Conservation (phyloP, 75 land plant species). For the Pinus albicaulis region DNA sequence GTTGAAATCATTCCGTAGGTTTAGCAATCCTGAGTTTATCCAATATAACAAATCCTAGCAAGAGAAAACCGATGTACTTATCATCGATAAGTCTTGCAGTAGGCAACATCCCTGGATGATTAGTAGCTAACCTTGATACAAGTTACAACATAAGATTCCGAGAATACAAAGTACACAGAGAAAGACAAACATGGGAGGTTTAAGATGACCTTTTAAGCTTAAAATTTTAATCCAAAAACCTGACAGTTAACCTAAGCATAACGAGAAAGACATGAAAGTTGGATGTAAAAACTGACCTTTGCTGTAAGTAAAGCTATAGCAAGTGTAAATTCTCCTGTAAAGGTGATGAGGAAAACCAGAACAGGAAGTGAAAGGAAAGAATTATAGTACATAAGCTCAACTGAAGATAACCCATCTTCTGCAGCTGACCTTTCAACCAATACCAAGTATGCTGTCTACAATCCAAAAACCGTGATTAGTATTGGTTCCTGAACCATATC, state of each 20-base stretch:
- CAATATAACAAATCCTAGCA: too few species aligned
- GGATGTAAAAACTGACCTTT: constrained; percentile 50
- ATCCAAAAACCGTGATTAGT: constrained; percentile 3
- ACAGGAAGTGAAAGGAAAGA: constrained; percentile 83
- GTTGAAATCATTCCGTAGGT: background rate
- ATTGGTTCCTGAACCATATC: background rate
- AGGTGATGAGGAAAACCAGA: constrained; percentile 62
- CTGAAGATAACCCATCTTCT: constrained; percentile 91
- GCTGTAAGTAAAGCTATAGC: constrained; percentile 54
- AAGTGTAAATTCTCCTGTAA: constrained; percentile 77
- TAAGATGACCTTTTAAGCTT: background rate
- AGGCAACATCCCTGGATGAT: background rate
- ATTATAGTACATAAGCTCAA: constrained; percentile 91
- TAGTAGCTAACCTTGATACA: background rate
- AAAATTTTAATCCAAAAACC: background rate
- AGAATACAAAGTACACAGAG: background rate
- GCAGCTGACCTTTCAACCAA: constrained; percentile 94
- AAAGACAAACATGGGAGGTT: background rate
- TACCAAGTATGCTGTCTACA: constrained; percentile 94
- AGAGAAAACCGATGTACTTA: background rate
- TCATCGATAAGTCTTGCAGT: background rate
- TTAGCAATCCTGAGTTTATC: too few species aligned
- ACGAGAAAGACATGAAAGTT: background rate
- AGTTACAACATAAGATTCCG: background rate
- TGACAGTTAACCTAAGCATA: background rate